Percentiles rank a stretch among this genome's conserved stretches.
phyloP scores from a whole-genome alignment of 768 basidiomycete species.

The Heimioporus sp. region DNA sequence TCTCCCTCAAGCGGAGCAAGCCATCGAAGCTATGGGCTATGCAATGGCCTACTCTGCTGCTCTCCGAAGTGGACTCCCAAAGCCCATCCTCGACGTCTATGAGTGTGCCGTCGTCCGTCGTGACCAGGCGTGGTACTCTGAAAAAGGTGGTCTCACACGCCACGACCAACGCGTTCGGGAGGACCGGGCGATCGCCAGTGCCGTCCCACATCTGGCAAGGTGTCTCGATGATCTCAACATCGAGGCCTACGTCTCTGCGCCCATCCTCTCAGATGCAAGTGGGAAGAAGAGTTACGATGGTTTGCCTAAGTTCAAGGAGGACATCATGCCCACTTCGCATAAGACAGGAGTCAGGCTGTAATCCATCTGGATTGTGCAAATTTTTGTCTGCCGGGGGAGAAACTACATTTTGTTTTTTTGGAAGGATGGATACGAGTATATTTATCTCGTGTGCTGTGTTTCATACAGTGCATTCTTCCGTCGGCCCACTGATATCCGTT shows the following conservation, averaged over 20 bases:
- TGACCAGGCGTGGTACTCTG: slow-evolving; percentile 53
- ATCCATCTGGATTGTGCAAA: too few relatives aligned
- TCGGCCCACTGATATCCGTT: too few relatives aligned
- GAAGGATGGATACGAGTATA: too few relatives aligned
- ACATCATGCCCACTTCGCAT: too few relatives aligned
- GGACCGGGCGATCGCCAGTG: slow-evolving; percentile 40
- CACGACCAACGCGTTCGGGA: slow-evolving; percentile 46
- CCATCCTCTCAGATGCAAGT: slow-evolving; percentile 45
- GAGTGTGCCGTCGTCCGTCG: slow-evolving; percentile 38
- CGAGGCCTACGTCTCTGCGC: slow-evolving; percentile 49
- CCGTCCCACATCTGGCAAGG: slow-evolving; percentile 40
- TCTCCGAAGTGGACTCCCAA: slow-evolving; percentile 40
- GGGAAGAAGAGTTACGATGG: too few relatives aligned
- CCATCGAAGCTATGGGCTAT: slow-evolving; percentile 61
- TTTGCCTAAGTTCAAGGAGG: background rate
- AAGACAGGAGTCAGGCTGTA: too few relatives aligned
- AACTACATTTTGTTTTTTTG: too few relatives aligned
- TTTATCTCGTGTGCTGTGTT: too few relatives aligned
- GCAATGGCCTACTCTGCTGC: slow-evolving; percentile 61
- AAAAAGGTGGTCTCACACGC: slow-evolving; percentile 41
- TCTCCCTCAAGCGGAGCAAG: slow-evolving; percentile 24
- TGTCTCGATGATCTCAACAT: slow-evolving; percentile 45
- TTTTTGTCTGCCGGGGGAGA: too few relatives aligned
- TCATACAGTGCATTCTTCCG: too few relatives aligned
- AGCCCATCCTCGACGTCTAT: slow-evolving; percentile 55